Evolutionary conservation across 2,329 filamentous ascomycete species (phyloP).

Genomic region (Ophiosphaerella korrae): DNA sequence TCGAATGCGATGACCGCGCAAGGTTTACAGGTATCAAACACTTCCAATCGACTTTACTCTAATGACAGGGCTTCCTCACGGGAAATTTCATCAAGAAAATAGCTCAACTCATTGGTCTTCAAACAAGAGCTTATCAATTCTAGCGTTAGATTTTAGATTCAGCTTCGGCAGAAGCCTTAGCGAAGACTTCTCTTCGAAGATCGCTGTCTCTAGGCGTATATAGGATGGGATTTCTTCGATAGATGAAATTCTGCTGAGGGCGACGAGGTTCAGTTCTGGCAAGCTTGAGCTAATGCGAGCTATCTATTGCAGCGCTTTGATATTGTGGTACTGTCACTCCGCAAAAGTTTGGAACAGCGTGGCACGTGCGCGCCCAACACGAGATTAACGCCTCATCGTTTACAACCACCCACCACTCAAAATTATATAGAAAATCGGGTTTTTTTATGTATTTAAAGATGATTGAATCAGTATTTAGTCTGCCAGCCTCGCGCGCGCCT

Average conservation of each 20-base stretch:
- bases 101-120: conserved; percentile 1
- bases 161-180: conserved; percentile 4
- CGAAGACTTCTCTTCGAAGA: not conserved
- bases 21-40: conserved; percentile 10
- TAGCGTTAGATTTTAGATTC: no score
- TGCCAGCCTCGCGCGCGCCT: no score
- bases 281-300: conserved; percentile 10
- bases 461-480: no score
- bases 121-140: no score
- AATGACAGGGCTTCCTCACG: conserved; percentile 9
- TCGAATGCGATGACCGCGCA: conserved; percentile 13
- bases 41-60: conserved; percentile 5
- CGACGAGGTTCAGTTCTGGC: conserved; percentile 13
- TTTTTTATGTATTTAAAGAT: no score
- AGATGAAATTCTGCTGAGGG: conserved; percentile 5
- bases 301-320: conserved; percentile 13
- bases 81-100: conserved; percentile 8
- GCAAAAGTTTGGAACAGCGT: no score
- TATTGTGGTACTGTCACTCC: not conserved
- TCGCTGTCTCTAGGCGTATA: not conserved
- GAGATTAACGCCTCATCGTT: no score
- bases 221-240: not conserved
- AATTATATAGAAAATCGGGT: no score
- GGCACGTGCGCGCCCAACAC: no score
- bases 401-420: no score